phyloP scores from a whole-genome alignment of 768 basidiomycete species.

The Neoboletus brunneissimus region DNA sequence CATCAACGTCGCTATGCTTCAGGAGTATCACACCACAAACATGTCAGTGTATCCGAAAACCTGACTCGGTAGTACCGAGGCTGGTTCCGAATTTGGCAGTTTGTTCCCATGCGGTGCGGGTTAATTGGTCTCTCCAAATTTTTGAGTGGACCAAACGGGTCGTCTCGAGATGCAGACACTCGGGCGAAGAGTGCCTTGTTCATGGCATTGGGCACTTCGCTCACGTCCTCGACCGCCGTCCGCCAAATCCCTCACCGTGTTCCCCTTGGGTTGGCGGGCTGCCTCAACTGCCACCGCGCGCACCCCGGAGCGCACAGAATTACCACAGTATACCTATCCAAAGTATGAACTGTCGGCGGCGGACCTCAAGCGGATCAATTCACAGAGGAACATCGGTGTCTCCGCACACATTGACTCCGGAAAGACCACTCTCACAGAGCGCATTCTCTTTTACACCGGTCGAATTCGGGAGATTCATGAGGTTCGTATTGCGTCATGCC shows the following conservation, averaged over 20 bases:
- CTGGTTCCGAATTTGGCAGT: background rate
- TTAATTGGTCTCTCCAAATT: conserved; percentile 1
- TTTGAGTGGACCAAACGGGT: conserved; percentile 1
- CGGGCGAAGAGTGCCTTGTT: conserved; percentile 22
- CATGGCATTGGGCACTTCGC: conserved; percentile 27
- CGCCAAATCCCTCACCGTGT: background rate
- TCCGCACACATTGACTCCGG: conserved; percentile 96
- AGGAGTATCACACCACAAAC: too few species aligned
- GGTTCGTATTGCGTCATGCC: conserved; percentile 44
- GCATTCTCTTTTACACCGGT: conserved; percentile 94
- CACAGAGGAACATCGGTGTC: conserved; percentile 94
- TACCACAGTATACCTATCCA: conserved; percentile 29
- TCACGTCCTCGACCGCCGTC: conserved; percentile 11
- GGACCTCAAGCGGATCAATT: conserved; percentile 63
- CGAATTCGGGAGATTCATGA: conserved; percentile 96
- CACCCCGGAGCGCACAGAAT: background rate
- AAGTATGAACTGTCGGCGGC: conserved; percentile 53
- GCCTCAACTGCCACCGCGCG: conserved; percentile 44
- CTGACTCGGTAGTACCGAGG: too few species aligned
- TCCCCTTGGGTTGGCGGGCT: conserved; percentile 29
- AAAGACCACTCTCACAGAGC: conserved; percentile 97
- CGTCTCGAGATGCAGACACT: conserved; percentile 27
- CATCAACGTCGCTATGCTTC: too few species aligned
- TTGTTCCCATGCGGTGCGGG: background rate
- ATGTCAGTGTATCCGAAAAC: too few species aligned